These are phyloP conservation scores for Polyporus tsugae DNA, from an alignment of 1,284 basidiomycete genomes.

Conservation along the genomic window DNA sequence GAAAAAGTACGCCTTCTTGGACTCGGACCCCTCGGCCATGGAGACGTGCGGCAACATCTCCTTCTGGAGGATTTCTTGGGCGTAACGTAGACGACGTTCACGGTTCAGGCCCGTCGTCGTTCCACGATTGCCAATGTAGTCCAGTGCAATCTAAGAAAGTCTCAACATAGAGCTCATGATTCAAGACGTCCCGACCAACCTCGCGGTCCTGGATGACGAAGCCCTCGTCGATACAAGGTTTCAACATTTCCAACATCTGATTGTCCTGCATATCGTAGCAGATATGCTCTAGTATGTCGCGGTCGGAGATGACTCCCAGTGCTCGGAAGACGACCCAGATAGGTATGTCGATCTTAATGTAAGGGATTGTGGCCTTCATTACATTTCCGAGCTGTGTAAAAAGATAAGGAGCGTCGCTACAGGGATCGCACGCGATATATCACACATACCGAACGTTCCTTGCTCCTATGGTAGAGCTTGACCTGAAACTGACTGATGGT, in stretches of 20 bases:
- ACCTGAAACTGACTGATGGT: slow-evolving; percentile 99
- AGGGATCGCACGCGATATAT: not conserved
- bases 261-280: slow-evolving; percentile 98
- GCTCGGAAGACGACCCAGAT: slow-evolving; percentile 99
- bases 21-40: slow-evolving; percentile 95
- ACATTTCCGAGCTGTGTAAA: slow-evolving; percentile 81
- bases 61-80: slow-evolving; percentile 98
- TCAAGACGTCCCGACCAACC: slow-evolving; percentile 50
- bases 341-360: slow-evolving; percentile 98
- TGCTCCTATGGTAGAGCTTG: slow-evolving; percentile 93
- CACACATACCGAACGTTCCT: slow-evolving; percentile 81
- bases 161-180: slow-evolving; percentile 20
- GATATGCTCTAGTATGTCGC: slow-evolving; percentile 98
- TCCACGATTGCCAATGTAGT: slow-evolving; percentile 98
- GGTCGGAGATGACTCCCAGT: slow-evolving; percentile 96
- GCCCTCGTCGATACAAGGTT: slow-evolving; percentile 98
- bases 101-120: slow-evolving; percentile 94
- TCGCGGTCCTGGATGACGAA: slow-evolving; percentile 99
- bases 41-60: slow-evolving; percentile 99
- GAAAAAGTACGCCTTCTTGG: slow-evolving; percentile 99
- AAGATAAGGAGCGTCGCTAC: not conserved
- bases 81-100: slow-evolving; percentile 94
- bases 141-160: slow-evolving; percentile 71
- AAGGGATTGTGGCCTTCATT: slow-evolving; percentile 97
- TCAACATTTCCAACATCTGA: slow-evolving; percentile 97